A percentile compares a stretch with the other conserved stretches of the same genome.
Conservation (phyloP, 139 green algal genomes). For the Gonium pectorale region DNA sequence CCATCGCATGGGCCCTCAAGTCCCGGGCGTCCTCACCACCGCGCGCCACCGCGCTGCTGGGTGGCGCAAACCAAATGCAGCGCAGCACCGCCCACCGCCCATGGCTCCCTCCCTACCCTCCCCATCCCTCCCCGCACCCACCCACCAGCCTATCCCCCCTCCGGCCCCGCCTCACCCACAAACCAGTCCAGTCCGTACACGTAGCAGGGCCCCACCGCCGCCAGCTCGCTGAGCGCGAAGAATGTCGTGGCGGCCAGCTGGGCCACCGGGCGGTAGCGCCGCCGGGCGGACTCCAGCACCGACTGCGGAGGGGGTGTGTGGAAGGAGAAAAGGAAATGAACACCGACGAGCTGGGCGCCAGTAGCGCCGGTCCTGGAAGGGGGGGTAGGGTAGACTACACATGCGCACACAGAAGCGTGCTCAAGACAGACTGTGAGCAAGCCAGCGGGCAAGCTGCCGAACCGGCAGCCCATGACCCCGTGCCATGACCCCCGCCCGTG, state of each 20-base stretch:
- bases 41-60: no score
- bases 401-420: no score
- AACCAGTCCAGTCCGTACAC: constrained; percentile 69
- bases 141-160: background rate
- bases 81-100: background rate
- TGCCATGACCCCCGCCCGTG: background rate
- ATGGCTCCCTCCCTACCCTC: background rate
- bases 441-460: no score
- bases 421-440: no score
- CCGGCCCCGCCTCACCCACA: constrained; percentile 9
- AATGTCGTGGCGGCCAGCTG: constrained; percentile 75
- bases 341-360: no score
- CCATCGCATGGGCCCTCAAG: no score
- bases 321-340: no score
- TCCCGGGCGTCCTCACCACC: no score
- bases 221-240: constrained; percentile 79
- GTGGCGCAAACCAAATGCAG: no score
- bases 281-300: constrained; percentile 62
- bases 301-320: constrained; percentile 31
- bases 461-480: no score
- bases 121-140: background rate
- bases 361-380: no score
- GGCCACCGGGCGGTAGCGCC: constrained; percentile 68
- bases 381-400: no score
- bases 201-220: constrained; percentile 71